Evolutionary conservation across 2,329 filamentous ascomycete species (phyloP).

Genomic region (Nothomitra cinnamomea): DNA sequence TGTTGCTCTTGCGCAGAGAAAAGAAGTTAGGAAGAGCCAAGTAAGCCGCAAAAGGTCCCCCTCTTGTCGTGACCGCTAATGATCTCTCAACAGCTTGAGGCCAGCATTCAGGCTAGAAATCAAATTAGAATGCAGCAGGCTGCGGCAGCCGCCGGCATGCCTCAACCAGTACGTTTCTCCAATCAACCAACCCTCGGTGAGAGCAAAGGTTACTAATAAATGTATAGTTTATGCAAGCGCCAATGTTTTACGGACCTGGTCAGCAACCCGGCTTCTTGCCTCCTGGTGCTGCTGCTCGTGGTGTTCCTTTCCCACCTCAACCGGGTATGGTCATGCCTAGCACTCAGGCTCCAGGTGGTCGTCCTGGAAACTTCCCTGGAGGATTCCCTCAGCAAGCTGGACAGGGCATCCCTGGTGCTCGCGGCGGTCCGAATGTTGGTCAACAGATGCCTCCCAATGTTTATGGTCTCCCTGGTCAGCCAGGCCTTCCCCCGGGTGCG

Average conservation of each 20-base stretch:
- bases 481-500: conserved; percentile 39
- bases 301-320: conserved; percentile 45
- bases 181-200: not conserved
- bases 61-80: not conserved
- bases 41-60: conserved; percentile 12
- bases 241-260: conserved; percentile 81
- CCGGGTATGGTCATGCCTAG: conserved; percentile 38
- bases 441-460: conserved; percentile 79
- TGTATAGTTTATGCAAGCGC: conserved; percentile 58
- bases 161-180: conserved; percentile 32
- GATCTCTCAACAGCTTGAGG: conserved; percentile 48
- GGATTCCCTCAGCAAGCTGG: conserved; percentile 56
- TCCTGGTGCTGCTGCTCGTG: conserved; percentile 27
- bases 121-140: conserved; percentile 97
- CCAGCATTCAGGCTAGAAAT: conserved; percentile 97
- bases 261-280: conserved; percentile 57
- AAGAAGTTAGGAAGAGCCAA: conserved; percentile 98
- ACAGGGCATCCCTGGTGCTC: conserved; percentile 38
- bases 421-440: conserved; percentile 56
- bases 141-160: conserved; percentile 76
- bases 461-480: conserved; percentile 63
- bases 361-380: conserved; percentile 70
- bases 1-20: conserved; percentile 94
- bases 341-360: conserved; percentile 35
- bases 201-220: conserved; percentile 9